These are phyloP conservation scores for Leptodermis oblonga DNA, from an alignment of 257 asterid genomes.

Conservation along the genomic window DNA sequence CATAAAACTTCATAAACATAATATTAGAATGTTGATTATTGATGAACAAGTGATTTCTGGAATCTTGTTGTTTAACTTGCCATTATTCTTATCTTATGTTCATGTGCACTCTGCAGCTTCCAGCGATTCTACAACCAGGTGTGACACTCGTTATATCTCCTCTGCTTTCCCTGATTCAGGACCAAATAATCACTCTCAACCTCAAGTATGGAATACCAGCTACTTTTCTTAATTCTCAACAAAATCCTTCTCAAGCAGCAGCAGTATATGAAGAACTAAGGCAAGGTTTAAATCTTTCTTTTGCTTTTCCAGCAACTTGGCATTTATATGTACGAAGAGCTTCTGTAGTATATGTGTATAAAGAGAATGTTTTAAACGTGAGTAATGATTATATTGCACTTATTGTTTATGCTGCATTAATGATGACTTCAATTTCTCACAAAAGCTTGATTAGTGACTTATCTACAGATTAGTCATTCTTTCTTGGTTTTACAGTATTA, in stretches of 20 bases:
- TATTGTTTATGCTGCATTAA: background rate
- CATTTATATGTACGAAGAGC: background rate
- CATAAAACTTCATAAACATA: background rate
- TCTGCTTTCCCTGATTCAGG: constrained; percentile 96
- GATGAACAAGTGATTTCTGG: constrained; percentile 2
- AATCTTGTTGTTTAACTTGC: background rate
- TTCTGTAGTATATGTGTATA: background rate
- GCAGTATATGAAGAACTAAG: constrained; percentile 82
- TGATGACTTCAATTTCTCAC: constrained; percentile 1
- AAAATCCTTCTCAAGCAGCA: constrained; percentile 71
- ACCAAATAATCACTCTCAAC: constrained; percentile 89
- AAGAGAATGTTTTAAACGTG: background rate
- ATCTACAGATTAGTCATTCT: background rate
- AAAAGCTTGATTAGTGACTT: background rate
- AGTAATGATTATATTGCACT: background rate
- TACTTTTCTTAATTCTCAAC: constrained; percentile 95
- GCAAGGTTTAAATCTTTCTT: constrained; percentile 35
- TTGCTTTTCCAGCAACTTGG: constrained; percentile 3
- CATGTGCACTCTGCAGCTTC: constrained; percentile 59
- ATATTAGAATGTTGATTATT: background rate
- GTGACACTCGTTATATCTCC: constrained; percentile 94
- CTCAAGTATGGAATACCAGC: constrained; percentile 89
- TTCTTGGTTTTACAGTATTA: constrained; percentile 1
- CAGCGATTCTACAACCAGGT: constrained; percentile 79
- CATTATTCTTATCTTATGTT: constrained; percentile 12